These are phyloP conservation scores for Phellopilus nigrolimitatus DNA, from an alignment of 1,284 basidiomycete species.

Conservation along the genomic window DNA sequence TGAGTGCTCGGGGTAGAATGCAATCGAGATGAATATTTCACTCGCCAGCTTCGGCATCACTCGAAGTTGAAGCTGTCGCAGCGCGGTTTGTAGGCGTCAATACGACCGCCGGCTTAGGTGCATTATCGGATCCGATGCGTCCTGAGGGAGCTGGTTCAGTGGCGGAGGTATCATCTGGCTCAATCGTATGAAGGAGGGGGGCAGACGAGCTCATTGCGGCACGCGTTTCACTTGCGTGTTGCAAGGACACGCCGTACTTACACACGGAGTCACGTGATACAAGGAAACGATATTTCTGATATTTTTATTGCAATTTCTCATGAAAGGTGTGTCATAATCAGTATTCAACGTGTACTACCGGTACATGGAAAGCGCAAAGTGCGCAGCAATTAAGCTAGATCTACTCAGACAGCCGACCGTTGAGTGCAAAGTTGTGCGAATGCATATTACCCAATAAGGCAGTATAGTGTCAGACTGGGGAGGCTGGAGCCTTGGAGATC, in stretches of 20 bases:
- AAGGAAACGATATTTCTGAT: too few species aligned
- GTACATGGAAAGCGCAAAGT: too few species aligned
- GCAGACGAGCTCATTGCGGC: conserved; percentile 18
- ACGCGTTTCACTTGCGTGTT: background rate
- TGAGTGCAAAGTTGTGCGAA: too few species aligned
- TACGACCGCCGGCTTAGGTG: conserved; percentile 35
- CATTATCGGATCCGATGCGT: conserved; percentile 11
- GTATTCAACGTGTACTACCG: too few species aligned
- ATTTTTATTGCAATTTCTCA: too few species aligned
- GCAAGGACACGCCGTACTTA: background rate
- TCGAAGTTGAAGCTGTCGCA: conserved; percentile 46
- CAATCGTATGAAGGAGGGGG: conserved; percentile 18
- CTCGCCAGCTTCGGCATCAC: conserved; percentile 70
- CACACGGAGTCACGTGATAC: too few species aligned
- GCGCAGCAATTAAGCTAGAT: too few species aligned
- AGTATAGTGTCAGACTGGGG: background rate
- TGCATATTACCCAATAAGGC: conserved; percentile 11
- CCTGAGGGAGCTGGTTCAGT: conserved; percentile 6
- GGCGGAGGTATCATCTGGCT: conserved; percentile 14
- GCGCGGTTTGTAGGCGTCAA: conserved; percentile 51
- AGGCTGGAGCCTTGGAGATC: too few species aligned
- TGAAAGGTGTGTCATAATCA: too few species aligned
- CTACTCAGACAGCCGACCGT: too few species aligned
- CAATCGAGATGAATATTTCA: background rate
- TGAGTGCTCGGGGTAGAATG: background rate